A percentile compares a stretch with the other conserved stretches of the same genome.
These are phyloP conservation scores for Phyllosticta citribraziliensis DNA, from an alignment of 2,329 filamentous ascomycete species.

Conservation along the genomic window DNA sequence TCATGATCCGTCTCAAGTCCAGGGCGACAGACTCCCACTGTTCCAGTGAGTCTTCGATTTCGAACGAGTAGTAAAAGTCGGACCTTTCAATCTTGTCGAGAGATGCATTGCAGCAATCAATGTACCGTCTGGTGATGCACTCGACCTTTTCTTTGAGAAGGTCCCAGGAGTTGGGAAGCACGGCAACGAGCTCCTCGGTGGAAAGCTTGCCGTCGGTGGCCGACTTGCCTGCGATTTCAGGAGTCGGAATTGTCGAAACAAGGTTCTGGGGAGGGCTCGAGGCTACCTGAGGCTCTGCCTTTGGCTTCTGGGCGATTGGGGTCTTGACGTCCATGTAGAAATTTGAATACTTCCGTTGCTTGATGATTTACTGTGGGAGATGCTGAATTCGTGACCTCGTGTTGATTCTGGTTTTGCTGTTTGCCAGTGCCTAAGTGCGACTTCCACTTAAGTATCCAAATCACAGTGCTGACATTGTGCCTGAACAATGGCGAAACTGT, in stretches of 20 bases:
- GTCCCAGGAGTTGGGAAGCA: not conserved
- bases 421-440: not conserved
- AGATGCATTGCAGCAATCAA: not conserved
- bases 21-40: not conserved
- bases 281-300: not conserved
- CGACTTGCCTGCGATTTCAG: not conserved
- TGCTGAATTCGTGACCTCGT: not conserved
- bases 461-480: not conserved
- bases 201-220: not conserved
- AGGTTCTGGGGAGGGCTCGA: no score
- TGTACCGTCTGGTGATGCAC: not conserved
- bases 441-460: not conserved
- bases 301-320: not conserved
- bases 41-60: not conserved
- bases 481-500: not conserved
- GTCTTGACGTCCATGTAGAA: not conserved
- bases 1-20: not conserved
- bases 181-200: not conserved
- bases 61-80: not conserved
- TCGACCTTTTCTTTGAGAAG: not conserved
- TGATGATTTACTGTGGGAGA: not conserved
- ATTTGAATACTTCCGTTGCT: not conserved
- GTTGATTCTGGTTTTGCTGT: not conserved
- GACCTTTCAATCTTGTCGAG: not conserved
- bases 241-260: not conserved